Conservation (phyloP, 352 stramenopile species). For the Blastocystis sp. region DNA sequence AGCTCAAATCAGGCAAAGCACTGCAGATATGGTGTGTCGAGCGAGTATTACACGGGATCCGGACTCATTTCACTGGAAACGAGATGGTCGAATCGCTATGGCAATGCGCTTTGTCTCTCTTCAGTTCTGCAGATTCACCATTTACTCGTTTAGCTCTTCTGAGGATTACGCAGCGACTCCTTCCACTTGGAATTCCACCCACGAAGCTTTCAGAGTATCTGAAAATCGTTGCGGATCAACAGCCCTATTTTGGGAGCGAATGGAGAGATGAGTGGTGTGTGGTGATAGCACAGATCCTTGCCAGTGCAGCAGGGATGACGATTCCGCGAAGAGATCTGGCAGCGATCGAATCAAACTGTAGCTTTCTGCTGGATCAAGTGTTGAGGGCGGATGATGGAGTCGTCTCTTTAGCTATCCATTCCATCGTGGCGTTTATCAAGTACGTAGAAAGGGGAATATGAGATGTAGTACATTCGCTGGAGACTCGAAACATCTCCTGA, state of each 20-base stretch:
- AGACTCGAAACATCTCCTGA: neutral
- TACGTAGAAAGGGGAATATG: neutral
- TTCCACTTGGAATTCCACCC: neutral
- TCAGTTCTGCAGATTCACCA: too few relatives aligned
- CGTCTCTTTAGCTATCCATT: neutral
- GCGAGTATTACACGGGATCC: neutral
- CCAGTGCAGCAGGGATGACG: neutral
- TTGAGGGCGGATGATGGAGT: neutral
- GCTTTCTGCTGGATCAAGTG: neutral
- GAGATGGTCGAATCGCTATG: neutral
- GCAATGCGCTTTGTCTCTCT: neutral
- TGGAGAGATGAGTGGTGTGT: neutral
- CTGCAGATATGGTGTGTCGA: neutral
- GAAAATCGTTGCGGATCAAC: neutral
- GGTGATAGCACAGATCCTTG: neutral
- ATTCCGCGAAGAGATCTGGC: neutral
- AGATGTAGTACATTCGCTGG: neutral
- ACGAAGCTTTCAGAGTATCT: neutral
- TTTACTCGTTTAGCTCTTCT: neutral
- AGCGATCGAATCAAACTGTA: neutral
- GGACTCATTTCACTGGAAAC: neutral
- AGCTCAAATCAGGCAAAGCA: neutral
- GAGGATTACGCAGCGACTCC: neutral
- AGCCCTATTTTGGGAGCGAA: neutral
- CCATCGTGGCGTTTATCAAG: constrained; percentile 6